These are phyloP conservation scores for Excoecaria agallocha DNA, from an alignment of 345 rosid genomes.

Conservation along the genomic window DNA sequence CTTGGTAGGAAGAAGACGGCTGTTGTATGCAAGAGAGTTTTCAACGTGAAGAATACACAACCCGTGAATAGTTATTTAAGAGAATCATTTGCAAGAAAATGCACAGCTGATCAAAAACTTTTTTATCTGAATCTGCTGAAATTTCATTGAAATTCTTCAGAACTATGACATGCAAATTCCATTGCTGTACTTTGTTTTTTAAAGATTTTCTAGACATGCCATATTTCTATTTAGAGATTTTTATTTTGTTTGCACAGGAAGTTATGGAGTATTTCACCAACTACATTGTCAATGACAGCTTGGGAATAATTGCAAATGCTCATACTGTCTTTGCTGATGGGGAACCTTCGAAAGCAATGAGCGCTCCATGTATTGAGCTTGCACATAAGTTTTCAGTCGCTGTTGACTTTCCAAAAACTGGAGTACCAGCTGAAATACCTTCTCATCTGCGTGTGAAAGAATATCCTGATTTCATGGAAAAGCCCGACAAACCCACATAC, in stretches of 20 bases:
- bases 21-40: not conserved
- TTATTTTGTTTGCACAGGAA: constrained; percentile 37
- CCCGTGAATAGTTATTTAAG: not conserved
- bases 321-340: constrained; percentile 52
- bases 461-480: constrained; percentile 65
- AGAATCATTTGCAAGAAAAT: too few relatives aligned
- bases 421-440: constrained; percentile 55
- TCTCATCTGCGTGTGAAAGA: constrained; percentile 33
- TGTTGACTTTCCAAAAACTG: constrained; percentile 62
- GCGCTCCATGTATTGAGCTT: constrained; percentile 39
- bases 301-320: constrained; percentile 53
- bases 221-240: not conserved
- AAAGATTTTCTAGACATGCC: not conserved
- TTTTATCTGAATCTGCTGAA: not conserved
- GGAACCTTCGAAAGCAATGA: constrained; percentile 39
- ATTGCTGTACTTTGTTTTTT: not conserved
- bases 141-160: too few relatives aligned
- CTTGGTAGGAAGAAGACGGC: not conserved
- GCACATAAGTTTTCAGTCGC: constrained; percentile 47
- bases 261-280: constrained; percentile 47
- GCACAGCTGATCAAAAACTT: not conserved
- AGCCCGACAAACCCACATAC: constrained; percentile 46
- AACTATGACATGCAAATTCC: not conserved
- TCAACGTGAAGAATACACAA: not conserved
- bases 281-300: constrained; percentile 54